phyloP scores from a whole-genome alignment of 176 grass and related monocot species.

The Alopecurus myosuroides region DNA sequence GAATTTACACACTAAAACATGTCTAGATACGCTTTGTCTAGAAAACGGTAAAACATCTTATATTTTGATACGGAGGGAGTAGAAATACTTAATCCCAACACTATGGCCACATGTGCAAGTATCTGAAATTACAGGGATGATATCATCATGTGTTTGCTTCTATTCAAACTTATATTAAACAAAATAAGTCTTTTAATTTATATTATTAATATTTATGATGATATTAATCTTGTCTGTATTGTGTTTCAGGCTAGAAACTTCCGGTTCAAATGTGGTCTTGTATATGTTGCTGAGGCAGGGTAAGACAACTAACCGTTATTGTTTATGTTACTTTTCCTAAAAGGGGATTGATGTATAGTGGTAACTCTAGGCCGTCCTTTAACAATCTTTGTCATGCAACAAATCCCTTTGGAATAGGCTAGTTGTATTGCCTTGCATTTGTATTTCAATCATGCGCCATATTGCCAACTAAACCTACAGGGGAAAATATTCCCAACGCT shows the following conservation, averaged over 20 bases:
- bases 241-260: slow-evolving; percentile 90
- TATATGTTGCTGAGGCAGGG: slow-evolving; percentile 98
- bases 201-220: neutral
- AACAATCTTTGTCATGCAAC: neutral
- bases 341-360: neutral
- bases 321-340: slow-evolving; percentile 16
- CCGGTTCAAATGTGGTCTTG: slow-evolving; percentile 97
- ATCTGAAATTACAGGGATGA: slow-evolving; percentile 2
- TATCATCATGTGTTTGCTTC: neutral
- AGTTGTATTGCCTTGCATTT: neutral
- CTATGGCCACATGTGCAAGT: neutral
- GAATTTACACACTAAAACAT: too few species aligned
- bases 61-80: too few species aligned
- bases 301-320: slow-evolving; percentile 37
- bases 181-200: neutral
- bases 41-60: too few species aligned
- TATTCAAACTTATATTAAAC: slow-evolving; percentile 11
- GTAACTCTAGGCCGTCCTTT: neutral
- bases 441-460: neutral
- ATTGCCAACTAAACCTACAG: neutral
- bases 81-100: slow-evolving; percentile 15
- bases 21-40: too few species aligned
- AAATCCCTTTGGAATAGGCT: slow-evolving; percentile 6
- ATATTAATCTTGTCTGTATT: slow-evolving; percentile 15
- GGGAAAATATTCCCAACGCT: neutral